Evolutionary conservation across 441 rosid genomes (phyloP), one percentile per base, ranked within the genome.

Genomic region (Populus tomentosa): DNA sequence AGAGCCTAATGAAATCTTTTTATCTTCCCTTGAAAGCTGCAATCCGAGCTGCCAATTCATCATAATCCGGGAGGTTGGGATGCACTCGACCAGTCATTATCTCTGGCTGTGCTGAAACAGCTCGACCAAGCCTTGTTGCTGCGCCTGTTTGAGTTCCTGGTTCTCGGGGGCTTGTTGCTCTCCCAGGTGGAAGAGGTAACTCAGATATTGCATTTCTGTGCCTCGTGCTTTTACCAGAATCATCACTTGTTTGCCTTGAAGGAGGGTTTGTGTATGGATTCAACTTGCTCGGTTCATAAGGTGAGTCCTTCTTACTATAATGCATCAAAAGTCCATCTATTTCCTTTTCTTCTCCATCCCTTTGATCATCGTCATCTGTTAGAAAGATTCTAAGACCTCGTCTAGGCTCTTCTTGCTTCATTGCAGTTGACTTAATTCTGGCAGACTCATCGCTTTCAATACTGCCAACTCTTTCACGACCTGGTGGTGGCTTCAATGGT

Each of bases 31-130:
- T 90, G 26, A 92, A 85, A 56, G 93, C 89, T 18, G 97, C 92
- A 80, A 95, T 78, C 26, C 89, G 89, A 9, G 98, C 97, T 7
- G 92, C 94, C 87, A 95, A 78, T 75, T 89, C 92, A 53, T 94
- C 98, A 69, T 86, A 94, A 78, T 92, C 88, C 0, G 98, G 99
- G 77, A 95, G 84, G 73, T 90, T 94, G 1, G 97, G 99, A 81
- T 94, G 98, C 77, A 92, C 97, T 59, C 89, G 93, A 20, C 79
- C 80, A 76, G 77, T 77, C 5, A 87, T 78, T 74, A 85, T 80
- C 66, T 87, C 94, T 2, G 91, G 89, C 85, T 89, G 97, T 71
- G 89, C 85, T 40, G 99, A 85, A 76, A 86, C 80, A 35, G 93
- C 87, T 21, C 93, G 90, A 59, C 74, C 77, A 82, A 77, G 87